phyloP scores from a whole-genome alignment of 2,329 filamentous ascomycete species.

The Simplicillium sp. region DNA sequence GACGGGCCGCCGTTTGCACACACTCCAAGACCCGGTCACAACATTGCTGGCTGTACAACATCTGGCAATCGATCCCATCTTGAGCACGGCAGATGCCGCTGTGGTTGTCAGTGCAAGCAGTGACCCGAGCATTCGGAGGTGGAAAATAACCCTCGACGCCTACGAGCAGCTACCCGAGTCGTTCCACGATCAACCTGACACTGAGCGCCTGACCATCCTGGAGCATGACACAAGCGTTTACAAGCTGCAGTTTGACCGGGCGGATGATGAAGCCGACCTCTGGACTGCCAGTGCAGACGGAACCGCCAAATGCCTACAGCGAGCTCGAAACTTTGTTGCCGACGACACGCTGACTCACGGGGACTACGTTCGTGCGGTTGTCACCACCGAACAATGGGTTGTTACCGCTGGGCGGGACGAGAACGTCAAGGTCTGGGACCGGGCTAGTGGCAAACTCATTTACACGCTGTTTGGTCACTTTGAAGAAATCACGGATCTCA shows the following conservation, averaged over 20 bases:
- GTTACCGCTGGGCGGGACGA: constrained; percentile 87
- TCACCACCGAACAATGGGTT: constrained; percentile 66
- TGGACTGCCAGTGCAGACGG: constrained; percentile 95
- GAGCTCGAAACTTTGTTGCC: constrained; percentile 56
- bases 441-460: constrained; percentile 59
- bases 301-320: constrained; percentile 68
- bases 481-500: constrained; percentile 81
- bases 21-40: constrained; percentile 63
- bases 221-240: constrained; percentile 91
- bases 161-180: constrained; percentile 45
- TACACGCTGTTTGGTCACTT: constrained; percentile 76
- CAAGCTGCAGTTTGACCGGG: constrained; percentile 60
- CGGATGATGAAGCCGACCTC: constrained; percentile 57
- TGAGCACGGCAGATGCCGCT: constrained; percentile 37
- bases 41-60: constrained; percentile 72
- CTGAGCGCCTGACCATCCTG: constrained; percentile 46
- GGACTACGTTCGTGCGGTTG: constrained; percentile 81
- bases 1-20: constrained; percentile 60
- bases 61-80: constrained; percentile 63
- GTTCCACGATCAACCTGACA: constrained; percentile 27
- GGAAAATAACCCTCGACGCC: constrained; percentile 48
- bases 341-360: constrained; percentile 72
- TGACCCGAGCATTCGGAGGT: constrained; percentile 70
- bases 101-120: constrained; percentile 72
- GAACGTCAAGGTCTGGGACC: constrained; percentile 84